Evolutionary conservation across 2,329 filamentous ascomycete species (phyloP), one percentile per base, ranked within the genome.

Genomic region (Colletotrichum ledebouriae): DNA sequence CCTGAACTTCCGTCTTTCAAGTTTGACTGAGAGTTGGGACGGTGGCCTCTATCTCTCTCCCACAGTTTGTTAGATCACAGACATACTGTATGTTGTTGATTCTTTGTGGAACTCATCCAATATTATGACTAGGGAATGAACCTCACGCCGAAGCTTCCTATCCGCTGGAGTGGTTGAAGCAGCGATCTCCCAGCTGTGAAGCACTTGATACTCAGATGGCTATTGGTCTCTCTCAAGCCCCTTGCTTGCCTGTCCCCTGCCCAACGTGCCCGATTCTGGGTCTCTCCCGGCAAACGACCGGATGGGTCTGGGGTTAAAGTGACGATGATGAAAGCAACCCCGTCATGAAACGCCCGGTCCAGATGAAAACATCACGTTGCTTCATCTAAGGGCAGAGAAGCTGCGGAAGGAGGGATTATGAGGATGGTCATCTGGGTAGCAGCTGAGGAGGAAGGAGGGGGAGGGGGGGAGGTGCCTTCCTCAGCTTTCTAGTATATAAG

Each of bases 271-370:
- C 39, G 37, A 59, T 44, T n/a, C 53, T 52, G 64, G 60, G 62
- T 67, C 60, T 41, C n/a, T 53, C 59, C 59, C 59, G 59, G 64
- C 39, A 33, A 53, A 15, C 47, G 42, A 46, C 22, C 53, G 46
- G 57, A 67, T 37, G 39, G 60, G 53, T 64, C 53, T 52, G 53
- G 64, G 60, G 64, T 64, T 64, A 53, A 11, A 52, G 20, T 44
- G 42, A 25, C 34, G 33, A 49, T 57, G 63, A 63, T 57, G 60
- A 41, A 53, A 64, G 55, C 44, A 50, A 37, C 29, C 47, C 64
- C 15, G 25, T 53, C 37, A 61, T 67, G 64, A 67, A 67, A 64
- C 53, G 53, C 17, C 17, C 29, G 59, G 12, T 11, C 20, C 50
- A 17, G 46, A 47, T 47, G 60, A 44, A 53, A 67, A 67, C 60